Conservation (phyloP, 1,139 yeast species). For the Debaryomycetaceae sp. region DNA sequence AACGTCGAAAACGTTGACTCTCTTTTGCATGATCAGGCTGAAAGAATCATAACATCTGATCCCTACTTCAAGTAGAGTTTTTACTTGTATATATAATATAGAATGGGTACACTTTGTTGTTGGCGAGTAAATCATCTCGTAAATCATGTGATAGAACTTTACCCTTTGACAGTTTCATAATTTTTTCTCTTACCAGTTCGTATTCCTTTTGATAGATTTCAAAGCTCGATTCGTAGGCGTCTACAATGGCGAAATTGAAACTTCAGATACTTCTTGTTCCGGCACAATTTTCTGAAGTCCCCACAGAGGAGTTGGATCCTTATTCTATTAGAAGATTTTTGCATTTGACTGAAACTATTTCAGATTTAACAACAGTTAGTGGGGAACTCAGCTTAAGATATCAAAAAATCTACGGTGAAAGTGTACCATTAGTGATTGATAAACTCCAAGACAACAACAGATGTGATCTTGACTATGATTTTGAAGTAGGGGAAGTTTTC, state of each 20-base stretch:
- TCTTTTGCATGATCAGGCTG: slow-evolving; percentile 3
- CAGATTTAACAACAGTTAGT: slow-evolving; percentile 45
- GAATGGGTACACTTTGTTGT: neutral
- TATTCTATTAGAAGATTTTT: slow-evolving; percentile 46
- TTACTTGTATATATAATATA: neutral
- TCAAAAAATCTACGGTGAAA: slow-evolving; percentile 60
- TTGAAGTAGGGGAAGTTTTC: slow-evolving; percentile 59
- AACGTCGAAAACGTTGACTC: neutral
- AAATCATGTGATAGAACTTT: slow-evolving; percentile 5
- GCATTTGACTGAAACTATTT: slow-evolving; percentile 51
- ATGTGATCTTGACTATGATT: slow-evolving; percentile 80
- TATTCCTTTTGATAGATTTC: neutral
- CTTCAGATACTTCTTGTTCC: slow-evolving; percentile 43
- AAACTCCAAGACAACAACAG: slow-evolving; percentile 61
- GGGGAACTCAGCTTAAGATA: slow-evolving; percentile 51
- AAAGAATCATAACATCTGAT: slow-evolving; percentile 2
- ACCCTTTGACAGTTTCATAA: neutral
- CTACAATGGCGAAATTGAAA: slow-evolving; percentile 30
- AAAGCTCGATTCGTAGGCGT: neutral
- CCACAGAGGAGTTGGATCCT: slow-evolving; percentile 12
- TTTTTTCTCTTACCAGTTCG: neutral
- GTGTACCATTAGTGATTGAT: slow-evolving; percentile 47
- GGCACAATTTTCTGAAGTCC: slow-evolving; percentile 12
- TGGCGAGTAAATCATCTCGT: neutral
- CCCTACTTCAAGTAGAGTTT: slow-evolving; percentile 4